phyloP scores from a whole-genome alignment of 192 early-diverging fungal genomes.

The Gorgonomyces haynaldii region DNA sequence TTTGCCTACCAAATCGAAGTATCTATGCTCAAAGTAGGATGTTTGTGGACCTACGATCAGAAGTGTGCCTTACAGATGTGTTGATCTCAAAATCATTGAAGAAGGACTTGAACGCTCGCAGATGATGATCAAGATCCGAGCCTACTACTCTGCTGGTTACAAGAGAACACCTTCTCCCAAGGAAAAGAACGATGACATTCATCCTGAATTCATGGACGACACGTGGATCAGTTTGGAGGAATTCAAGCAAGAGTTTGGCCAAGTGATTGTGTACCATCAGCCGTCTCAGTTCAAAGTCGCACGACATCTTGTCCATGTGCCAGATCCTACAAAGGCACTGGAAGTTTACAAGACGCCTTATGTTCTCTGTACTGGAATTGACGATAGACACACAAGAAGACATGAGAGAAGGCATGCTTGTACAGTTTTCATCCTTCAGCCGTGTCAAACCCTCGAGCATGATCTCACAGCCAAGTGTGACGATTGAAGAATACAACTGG shows the following conservation, averaged over 20 bases:
- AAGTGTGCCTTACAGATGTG: background rate
- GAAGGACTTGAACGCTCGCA: no score
- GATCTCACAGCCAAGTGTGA: conserved; percentile 16
- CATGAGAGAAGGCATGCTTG: conserved; percentile 15
- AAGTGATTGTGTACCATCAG: conserved; percentile 31
- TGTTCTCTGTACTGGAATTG: conserved; percentile 26
- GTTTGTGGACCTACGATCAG: no score
- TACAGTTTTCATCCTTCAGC: conserved; percentile 31
- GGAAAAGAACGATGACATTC: background rate
- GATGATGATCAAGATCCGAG: background rate
- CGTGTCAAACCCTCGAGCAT: conserved; percentile 21
- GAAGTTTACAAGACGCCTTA: conserved; percentile 31
- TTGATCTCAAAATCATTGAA: no score
- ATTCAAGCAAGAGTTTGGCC: background rate
- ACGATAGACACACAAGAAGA: conserved; percentile 29
- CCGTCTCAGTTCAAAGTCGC: conserved; percentile 32
- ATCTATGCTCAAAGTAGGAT: no score
- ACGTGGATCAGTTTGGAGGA: background rate
- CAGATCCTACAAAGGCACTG: conserved; percentile 30
- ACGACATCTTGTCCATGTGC: conserved; percentile 24
- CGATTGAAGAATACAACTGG: conserved; percentile 39
- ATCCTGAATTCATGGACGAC: background rate
- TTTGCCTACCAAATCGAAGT: no score
- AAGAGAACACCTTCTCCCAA: background rate
- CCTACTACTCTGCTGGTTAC: conserved; percentile 1